Percentiles rank a stretch among this genome's conserved stretches.
phyloP scores from a whole-genome alignment of 306 rosid species.

The Castanea sativa region DNA sequence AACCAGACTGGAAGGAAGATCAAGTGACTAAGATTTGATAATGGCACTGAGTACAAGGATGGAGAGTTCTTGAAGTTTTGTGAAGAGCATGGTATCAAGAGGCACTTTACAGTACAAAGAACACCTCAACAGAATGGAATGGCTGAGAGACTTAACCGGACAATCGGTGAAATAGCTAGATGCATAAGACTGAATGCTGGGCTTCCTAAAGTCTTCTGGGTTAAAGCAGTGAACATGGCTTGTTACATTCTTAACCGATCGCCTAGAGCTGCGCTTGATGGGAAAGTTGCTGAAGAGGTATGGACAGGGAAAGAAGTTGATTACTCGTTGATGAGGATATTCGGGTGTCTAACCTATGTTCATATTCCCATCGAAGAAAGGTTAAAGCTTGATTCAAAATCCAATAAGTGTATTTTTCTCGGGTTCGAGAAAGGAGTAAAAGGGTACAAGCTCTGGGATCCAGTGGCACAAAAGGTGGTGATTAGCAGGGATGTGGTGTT shows the following conservation, averaged over 20 bases:
- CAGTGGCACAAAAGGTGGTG: neutral
- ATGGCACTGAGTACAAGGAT: neutral
- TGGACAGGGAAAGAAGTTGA: neutral
- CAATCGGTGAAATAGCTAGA: neutral
- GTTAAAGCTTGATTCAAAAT: no score
- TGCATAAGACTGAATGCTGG: neutral
- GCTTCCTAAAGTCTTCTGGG: neutral
- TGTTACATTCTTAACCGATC: neutral
- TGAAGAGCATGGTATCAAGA: neutral
- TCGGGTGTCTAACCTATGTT: no score
- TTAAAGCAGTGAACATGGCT: neutral
- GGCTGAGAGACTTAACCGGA: neutral
- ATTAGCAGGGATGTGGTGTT: neutral
- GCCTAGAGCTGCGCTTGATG: neutral
- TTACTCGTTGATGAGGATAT: neutral
- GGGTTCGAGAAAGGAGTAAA: neutral
- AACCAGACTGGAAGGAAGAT: neutral
- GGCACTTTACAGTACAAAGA: neutral
- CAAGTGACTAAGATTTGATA: neutral
- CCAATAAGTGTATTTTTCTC: neutral
- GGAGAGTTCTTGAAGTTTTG: neutral
- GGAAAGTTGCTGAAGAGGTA: neutral
- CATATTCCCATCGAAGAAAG: no score
- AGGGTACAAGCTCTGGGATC: neutral
- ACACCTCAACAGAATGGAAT: neutral